Evolutionary conservation across 2,329 filamentous ascomycete species (phyloP).

Genomic region (Kalaharituber pfeilii): DNA sequence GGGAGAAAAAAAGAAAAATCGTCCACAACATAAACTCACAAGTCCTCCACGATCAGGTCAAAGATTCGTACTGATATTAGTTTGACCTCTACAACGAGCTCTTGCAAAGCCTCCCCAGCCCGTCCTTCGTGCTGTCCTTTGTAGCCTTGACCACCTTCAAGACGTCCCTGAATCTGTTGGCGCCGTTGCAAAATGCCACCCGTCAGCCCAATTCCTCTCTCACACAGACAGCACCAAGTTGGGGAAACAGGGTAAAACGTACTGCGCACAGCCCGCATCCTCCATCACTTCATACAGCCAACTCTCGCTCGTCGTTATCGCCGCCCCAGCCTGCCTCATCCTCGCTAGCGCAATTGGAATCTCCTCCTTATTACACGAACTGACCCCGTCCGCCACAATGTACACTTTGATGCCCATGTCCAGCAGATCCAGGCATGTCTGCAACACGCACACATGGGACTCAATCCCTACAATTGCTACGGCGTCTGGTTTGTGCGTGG

Average conservation of each 20-base stretch:
- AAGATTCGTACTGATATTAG: too few relatives aligned
- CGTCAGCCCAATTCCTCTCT: too few relatives aligned
- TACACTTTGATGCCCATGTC: conserved; percentile 63
- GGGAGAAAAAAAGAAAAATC: background rate
- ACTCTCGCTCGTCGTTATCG: conserved; percentile 75
- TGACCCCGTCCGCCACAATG: conserved; percentile 75
- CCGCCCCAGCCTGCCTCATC: conserved; percentile 55
- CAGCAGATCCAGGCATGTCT: conserved; percentile 72
- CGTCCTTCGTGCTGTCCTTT: conserved; percentile 49
- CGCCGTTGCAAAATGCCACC: background rate
- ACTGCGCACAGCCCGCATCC: conserved; percentile 50
- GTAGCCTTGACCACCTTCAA: conserved; percentile 64
- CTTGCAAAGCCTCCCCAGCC: conserved; percentile 42
- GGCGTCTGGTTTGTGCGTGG: conserved; percentile 9
- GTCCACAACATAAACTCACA: too few relatives aligned
- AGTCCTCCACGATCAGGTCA: too few relatives aligned
- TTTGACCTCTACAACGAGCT: background rate
- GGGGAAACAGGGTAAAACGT: conserved; percentile 16
- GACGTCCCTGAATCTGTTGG: conserved; percentile 46
- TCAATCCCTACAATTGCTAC: conserved; percentile 82
- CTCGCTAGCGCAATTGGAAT: conserved; percentile 60
- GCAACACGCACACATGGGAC: conserved; percentile 82
- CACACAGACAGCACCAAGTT: background rate
- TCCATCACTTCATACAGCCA: conserved; percentile 79
- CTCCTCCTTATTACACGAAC: conserved; percentile 70